phyloP scores from a whole-genome alignment of 495 filamentous ascomycete genomes.

The Trichoderma reesei region DNA sequence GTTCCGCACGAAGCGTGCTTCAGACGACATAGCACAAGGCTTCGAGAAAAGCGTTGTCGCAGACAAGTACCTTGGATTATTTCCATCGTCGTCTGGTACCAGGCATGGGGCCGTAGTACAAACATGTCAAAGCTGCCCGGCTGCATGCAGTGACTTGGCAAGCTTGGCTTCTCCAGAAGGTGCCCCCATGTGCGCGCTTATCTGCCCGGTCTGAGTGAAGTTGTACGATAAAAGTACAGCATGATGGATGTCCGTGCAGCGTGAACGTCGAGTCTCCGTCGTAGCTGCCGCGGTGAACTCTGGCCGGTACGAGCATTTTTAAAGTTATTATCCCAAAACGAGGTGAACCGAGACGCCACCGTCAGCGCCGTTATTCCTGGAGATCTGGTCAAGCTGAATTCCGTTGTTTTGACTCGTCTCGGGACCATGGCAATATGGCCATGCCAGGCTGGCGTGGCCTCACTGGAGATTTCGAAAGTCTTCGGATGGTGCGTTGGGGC shows the following conservation, averaged over 20 bases:
- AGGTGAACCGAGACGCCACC: constrained; percentile 5
- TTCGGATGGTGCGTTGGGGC: not conserved
- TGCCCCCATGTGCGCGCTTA: constrained; percentile 6
- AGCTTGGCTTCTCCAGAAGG: not conserved
- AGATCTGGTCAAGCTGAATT: too few relatives aligned
- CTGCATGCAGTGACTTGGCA: not conserved
- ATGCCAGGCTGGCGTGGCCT: not conserved
- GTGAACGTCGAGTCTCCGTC: not conserved
- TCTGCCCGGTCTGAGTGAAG: not conserved
- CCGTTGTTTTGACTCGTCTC: not conserved
- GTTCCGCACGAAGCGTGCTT: not conserved
- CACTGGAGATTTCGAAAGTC: not conserved
- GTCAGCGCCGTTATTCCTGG: not conserved
- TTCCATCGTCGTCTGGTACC: too few relatives aligned
- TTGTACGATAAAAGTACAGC: not conserved
- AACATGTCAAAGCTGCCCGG: too few relatives aligned
- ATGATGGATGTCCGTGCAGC: not conserved
- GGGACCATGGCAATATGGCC: not conserved
- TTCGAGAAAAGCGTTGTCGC: too few relatives aligned
- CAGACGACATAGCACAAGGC: not conserved
- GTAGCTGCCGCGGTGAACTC: not conserved
- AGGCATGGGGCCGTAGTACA: too few relatives aligned
- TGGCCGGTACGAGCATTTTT: constrained; percentile 5
- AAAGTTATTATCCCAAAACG: constrained; percentile 2
- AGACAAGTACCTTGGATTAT: too few relatives aligned